These are phyloP conservation scores for Paramecium pentaurelia DNA, from an alignment of 73 alveolate genomes.

Conservation along the genomic window DNA sequence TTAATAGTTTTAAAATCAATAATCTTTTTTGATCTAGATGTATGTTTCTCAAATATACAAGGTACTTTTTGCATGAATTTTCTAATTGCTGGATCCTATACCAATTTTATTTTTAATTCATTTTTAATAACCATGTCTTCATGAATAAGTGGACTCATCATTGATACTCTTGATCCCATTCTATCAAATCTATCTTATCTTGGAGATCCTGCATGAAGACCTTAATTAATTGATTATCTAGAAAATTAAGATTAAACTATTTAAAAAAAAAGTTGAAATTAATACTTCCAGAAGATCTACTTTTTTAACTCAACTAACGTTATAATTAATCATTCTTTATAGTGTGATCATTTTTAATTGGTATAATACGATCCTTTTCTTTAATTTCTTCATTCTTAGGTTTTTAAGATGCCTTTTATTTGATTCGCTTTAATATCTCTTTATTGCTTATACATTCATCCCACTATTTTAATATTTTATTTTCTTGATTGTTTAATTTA, in stretches of 20 bases:
- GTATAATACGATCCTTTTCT: neutral
- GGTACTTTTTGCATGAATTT: neutral
- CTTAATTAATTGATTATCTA: neutral
- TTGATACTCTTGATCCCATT: neutral
- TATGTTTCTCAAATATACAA: neutral
- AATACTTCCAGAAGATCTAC: conserved; percentile 5
- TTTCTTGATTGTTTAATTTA: neutral
- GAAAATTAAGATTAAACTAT: neutral
- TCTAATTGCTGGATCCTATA: neutral
- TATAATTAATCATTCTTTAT: neutral
- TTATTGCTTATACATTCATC: conserved; percentile 31
- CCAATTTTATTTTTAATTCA: neutral
- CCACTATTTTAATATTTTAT: conserved; percentile 7
- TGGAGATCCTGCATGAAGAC: neutral
- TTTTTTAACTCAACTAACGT: neutral
- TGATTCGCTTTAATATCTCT: neutral
- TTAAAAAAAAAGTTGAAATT: neutral
- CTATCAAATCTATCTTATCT: neutral
- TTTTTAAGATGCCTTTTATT: neutral
- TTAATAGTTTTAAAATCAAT: neutral
- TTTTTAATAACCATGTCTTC: conserved; percentile 4
- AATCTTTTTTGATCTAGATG: neutral
- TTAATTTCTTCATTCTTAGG: neutral
- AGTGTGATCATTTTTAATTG: neutral
- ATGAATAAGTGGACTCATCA: conserved; percentile 26